Evolutionary conservation across 1,284 basidiomycete genomes (phyloP).

Genomic region (Erythrobasidium hasegawianum): DNA sequence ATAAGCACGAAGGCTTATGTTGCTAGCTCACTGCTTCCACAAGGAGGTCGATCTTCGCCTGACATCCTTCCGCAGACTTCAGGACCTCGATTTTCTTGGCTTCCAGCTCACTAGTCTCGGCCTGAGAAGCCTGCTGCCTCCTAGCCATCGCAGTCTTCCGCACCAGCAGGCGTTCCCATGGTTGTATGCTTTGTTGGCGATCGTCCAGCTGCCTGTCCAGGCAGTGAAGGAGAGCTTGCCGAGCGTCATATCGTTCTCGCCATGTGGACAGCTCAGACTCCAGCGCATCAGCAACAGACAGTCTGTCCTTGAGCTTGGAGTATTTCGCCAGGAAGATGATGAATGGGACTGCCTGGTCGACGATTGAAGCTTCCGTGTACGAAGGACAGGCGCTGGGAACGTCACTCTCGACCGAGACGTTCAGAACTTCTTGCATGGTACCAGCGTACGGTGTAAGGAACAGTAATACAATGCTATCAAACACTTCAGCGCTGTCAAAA

Average conservation of each 20-base stretch:
- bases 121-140: not conserved
- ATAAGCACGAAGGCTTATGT: not conserved
- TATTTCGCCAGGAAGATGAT: conserved; percentile 3
- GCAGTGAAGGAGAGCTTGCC: not conserved
- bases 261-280: not conserved
- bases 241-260: not conserved
- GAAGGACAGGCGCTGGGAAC: not conserved
- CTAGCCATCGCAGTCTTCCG: not conserved
- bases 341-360: conserved; percentile 5
- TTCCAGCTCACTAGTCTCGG: not conserved
- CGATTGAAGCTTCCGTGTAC: not conserved
- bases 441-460: too few species aligned
- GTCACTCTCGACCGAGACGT: too few species aligned
- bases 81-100: not conserved
- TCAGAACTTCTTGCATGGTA: too few species aligned
- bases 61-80: not conserved
- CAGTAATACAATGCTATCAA: too few species aligned
- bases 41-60: not conserved
- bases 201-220: not conserved
- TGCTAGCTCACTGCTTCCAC: not conserved
- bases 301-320: not conserved
- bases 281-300: not conserved
- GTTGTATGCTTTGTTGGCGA: not conserved
- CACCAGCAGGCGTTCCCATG: not conserved
- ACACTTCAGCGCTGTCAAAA: too few species aligned